A percentile compares a stretch with the other conserved stretches of the same genome.
phyloP scores from a whole-genome alignment of 176 grass and related monocot genomes.

The Poa annua region DNA sequence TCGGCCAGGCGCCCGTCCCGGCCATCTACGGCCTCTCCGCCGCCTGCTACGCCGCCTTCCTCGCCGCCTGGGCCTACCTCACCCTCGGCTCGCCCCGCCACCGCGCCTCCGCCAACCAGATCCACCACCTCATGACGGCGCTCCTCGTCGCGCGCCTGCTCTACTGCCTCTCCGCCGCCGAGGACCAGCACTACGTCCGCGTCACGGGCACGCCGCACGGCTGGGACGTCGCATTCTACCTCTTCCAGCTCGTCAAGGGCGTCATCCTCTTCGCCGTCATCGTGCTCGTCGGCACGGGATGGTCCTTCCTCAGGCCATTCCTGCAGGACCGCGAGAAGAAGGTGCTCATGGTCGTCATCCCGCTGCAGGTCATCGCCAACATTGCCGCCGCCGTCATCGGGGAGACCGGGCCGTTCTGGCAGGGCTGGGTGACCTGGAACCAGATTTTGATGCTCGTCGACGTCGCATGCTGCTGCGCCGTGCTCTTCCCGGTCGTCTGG shows the following conservation, averaged over 20 bases:
- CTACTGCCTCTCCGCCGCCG: conserved; percentile 78
- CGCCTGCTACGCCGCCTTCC: conserved; percentile 60
- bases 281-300: conserved; percentile 81
- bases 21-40: conserved; percentile 75
- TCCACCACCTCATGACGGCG: conserved; percentile 92
- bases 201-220: conserved; percentile 85
- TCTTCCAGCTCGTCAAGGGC: conserved; percentile 88
- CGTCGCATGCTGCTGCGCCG: conserved; percentile 75
- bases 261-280: conserved; percentile 85
- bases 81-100: conserved; percentile 64
- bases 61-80: conserved; percentile 69
- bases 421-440: conserved; percentile 79
- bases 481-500: conserved; percentile 88
- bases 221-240: conserved; percentile 86
- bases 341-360: conserved; percentile 94
- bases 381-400: conserved; percentile 72
- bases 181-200: conserved; percentile 91
- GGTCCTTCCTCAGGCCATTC: conserved; percentile 95
- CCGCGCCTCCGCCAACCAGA: conserved; percentile 51
- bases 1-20: conserved; percentile 76
- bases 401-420: conserved; percentile 82
- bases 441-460: conserved; percentile 78
- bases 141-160: conserved; percentile 69
- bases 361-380: conserved; percentile 80
- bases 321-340: conserved; percentile 93